Conservation (phyloP, 495 filamentous ascomycete species). For the Trypethelium eluteriae region DNA sequence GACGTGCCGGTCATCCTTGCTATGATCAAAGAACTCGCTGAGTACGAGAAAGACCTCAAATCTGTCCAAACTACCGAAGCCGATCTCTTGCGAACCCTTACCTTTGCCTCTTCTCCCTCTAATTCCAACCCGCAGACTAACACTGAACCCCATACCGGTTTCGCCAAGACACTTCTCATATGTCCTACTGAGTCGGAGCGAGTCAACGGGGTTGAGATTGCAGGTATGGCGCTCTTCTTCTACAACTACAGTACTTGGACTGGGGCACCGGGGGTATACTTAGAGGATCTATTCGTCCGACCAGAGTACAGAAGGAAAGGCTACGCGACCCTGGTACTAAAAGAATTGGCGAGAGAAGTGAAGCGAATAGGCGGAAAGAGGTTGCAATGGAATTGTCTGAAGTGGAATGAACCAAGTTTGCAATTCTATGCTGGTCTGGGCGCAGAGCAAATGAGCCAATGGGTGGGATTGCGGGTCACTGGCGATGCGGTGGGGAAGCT, state of each 20-base stretch:
- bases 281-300: conserved; percentile 86
- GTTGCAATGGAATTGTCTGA: conserved; percentile 89
- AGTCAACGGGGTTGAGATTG: conserved; percentile 24
- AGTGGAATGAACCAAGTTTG: conserved; percentile 84
- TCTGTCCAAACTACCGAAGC: conserved; percentile 71
- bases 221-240: conserved; percentile 62
- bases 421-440: conserved; percentile 79
- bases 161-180: conserved; percentile 32
- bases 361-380: conserved; percentile 62
- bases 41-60: conserved; percentile 70
- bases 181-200: conserved; percentile 31
- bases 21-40: conserved; percentile 79
- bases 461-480: conserved; percentile 87
- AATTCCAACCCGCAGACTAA: conserved; percentile 10
- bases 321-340: conserved; percentile 69
- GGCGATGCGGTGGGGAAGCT: conserved; percentile 59
- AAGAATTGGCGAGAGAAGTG: conserved; percentile 68
- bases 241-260: conserved; percentile 80
- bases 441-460: conserved; percentile 74
- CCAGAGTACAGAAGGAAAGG: conserved; percentile 61
- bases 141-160: conserved; percentile 13
- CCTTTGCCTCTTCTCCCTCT: conserved; percentile 49
- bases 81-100: conserved; percentile 67
- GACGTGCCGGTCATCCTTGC: conserved; percentile 75
- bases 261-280: conserved; percentile 76